Conservation (phyloP, 1,284 basidiomycete species). For the Pseudozyma hubeiensis region DNA sequence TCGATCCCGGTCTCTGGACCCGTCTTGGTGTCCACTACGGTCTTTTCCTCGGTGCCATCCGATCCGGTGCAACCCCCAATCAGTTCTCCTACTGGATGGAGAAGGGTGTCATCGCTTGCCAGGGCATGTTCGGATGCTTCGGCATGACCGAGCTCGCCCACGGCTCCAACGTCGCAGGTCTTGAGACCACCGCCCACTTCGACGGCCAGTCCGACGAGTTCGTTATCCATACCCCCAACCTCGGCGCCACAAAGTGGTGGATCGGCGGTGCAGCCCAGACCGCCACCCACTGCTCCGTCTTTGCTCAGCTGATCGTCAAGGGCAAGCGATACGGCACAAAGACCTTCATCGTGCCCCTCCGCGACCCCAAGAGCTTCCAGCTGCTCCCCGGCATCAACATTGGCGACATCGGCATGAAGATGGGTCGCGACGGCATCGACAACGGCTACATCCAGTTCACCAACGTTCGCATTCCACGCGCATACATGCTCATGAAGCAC, state of each 20-base stretch:
- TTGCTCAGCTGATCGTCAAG: constrained; percentile 73
- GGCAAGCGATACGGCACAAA: constrained; percentile 74
- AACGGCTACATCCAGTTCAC: constrained; percentile 72
- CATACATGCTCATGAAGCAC: constrained; percentile 75
- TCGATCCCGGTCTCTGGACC: constrained; percentile 74
- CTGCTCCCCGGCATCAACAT: constrained; percentile 72
- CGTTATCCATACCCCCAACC: constrained; percentile 72
- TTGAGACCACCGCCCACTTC: constrained; percentile 74
- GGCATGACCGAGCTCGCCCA: constrained; percentile 73
- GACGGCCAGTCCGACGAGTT: constrained; percentile 73
- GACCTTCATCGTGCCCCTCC: constrained; percentile 74
- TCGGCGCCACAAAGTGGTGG: constrained; percentile 69
- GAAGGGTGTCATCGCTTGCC: constrained; percentile 72
- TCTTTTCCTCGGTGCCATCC: constrained; percentile 71
- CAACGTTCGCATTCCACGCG: constrained; percentile 73
- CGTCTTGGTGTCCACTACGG: constrained; percentile 74
- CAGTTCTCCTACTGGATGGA: constrained; percentile 73
- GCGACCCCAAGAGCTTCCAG: constrained; percentile 71
- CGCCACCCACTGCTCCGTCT: constrained; percentile 74
- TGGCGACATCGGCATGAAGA: constrained; percentile 75
- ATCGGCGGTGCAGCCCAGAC: constrained; percentile 75
- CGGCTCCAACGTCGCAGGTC: constrained; percentile 74
- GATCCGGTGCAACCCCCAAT: constrained; percentile 64
- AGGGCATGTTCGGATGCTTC: constrained; percentile 74
- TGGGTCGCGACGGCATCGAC: constrained; percentile 74